These are phyloP conservation scores for Simmondsia chinensis DNA, from an alignment of 148 eudicot genomes.

Conservation along the genomic window DNA sequence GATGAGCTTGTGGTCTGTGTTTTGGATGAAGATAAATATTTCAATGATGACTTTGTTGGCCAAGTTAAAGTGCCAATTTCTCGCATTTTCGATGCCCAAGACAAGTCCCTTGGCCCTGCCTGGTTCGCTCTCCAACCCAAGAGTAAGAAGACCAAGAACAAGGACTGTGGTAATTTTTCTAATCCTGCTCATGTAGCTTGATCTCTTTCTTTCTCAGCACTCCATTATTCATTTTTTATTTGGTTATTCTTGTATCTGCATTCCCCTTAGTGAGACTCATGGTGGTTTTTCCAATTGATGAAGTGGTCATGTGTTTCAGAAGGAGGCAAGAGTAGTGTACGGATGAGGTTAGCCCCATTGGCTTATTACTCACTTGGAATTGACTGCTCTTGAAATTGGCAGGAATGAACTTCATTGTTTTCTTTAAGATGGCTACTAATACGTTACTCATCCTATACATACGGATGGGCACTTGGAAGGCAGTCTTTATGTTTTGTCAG, in stretches of 20 bases:
- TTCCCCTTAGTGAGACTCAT: no score
- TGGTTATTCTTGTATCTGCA: not conserved
- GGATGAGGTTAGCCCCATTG: no score
- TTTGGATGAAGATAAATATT: slow-evolving; percentile 84
- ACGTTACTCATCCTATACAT: no score
- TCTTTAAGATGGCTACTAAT: no score
- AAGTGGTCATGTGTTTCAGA: no score
- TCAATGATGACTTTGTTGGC: slow-evolving; percentile 83
- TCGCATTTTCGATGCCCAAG: slow-evolving; percentile 69
- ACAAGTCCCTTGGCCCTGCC: slow-evolving; percentile 70
- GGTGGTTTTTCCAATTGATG: no score
- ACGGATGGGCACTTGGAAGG: no score
- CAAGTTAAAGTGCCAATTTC: slow-evolving; percentile 55
- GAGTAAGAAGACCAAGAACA: slow-evolving; percentile 58
- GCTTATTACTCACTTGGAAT: no score
- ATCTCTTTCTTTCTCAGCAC: not conserved
- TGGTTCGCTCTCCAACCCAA: slow-evolving; percentile 83
- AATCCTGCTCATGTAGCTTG: not conserved
- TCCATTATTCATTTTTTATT: not conserved
- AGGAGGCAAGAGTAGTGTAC: no score
- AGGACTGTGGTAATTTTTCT: slow-evolving; percentile 51
- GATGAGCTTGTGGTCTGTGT: slow-evolving; percentile 71
- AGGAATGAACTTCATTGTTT: no score
- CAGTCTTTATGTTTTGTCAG: no score
- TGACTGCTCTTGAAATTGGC: no score